Conservation (phyloP, 768 basidiomycete genomes). For the Trametes elegans region DNA sequence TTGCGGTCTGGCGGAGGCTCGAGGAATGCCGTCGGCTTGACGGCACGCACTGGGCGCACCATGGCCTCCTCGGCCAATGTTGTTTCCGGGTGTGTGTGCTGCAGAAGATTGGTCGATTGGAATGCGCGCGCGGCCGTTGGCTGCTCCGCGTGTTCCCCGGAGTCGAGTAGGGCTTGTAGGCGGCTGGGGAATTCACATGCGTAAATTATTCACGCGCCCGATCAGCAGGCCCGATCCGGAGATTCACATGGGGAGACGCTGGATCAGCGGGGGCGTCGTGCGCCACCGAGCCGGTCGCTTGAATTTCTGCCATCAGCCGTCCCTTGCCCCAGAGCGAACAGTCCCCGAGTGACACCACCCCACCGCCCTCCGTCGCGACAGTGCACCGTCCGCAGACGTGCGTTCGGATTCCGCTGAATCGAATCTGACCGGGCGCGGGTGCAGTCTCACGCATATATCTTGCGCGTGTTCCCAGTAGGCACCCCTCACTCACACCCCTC, state of each 20-base stretch:
- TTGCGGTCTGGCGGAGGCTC: no score
- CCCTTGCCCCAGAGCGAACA: neutral
- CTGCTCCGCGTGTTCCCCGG: neutral
- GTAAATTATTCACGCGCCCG: neutral
- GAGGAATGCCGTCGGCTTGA: no score
- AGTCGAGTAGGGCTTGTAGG: neutral
- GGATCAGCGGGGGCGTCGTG: neutral
- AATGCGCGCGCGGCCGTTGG: neutral
- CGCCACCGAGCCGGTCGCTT: neutral
- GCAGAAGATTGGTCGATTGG: no score
- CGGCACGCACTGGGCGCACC: no score
- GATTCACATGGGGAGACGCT: neutral
- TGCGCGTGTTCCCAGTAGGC: neutral
- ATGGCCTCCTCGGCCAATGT: no score
- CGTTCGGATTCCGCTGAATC: neutral
- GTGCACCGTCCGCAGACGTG: neutral
- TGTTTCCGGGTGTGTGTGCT: neutral
- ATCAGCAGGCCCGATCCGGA: neutral
- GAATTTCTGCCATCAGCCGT: neutral
- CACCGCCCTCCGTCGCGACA: neutral
- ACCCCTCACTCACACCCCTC: neutral
- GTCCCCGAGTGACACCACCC: neutral
- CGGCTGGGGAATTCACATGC: neutral
- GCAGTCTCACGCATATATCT: slow-evolving; percentile 4
- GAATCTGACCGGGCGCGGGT: no score